Base-by-base conservation (phyloP, 1,139 yeast species). In the Maudiozyma humilis region DNA sequence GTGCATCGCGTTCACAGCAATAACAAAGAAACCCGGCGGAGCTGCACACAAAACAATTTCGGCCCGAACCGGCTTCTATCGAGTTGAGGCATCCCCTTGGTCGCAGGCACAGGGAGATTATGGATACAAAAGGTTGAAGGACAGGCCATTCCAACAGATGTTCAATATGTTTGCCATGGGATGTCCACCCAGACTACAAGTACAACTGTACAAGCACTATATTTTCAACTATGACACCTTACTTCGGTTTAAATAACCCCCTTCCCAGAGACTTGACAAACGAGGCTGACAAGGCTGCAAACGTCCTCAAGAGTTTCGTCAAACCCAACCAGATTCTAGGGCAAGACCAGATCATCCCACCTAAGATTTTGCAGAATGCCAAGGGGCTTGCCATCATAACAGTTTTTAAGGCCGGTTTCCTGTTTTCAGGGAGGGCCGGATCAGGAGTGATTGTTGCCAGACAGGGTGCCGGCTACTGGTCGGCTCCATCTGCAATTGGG, bases 401-500 rank as follows among this genome's bases (percentile, higher is more conserved):
- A 1, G 96, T 91, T 16, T 70, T 91, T 50, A 91, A 93, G 62
- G 98, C 97, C 2, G 98, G 98, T 2, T 91, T 91, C 60, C 70
- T 91, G 49, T 91, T 91, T 62, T 85, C 96, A 4, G 98, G 97
- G 30, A 77, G 98, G 62, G 97, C 96, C 1, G 98, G 98, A 20
- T 86, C 96, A 1, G 98, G 98, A 47, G 86, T 91, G 25, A 83
- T 91, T 50, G 93, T 91, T 23, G 96, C 97, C 3, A 73, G 96
- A 48, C 72, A 91, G 45, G 89, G 93, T 1, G 96, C 91, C 64
- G 97, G 96, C 1, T 65, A 79, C 1, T 91, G 98, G 98, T 87
- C 96, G n/a, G 93, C 96, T 1, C 98, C 98, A 1, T 82, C 95
- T 1, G 97, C 96, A 7, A 82, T 91, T 54, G 82, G 80, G 41